Base-by-base conservation (phyloP, 371 early-diverging fungal species). In the Smittium culicis region DNA sequence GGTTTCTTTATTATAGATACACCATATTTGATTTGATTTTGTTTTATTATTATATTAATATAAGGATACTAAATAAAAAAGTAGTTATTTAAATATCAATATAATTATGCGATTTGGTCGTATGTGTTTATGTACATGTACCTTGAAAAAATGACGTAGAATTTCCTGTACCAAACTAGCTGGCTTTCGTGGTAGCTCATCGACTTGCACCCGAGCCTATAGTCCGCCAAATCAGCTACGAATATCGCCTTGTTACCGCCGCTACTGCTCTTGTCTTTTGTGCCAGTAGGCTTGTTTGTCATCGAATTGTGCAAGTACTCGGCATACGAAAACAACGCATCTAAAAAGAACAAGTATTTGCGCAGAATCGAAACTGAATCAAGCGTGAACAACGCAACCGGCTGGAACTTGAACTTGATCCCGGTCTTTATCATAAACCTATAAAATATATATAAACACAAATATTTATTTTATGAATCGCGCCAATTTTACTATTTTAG, bases 91-190 rank as follows among this genome's bases (percentile, higher is more conserved):
- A 8, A 30, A 3, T 59, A 59, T 59, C 11, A 59, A 8, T 11
- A 14, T 59, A 11, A 16, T 59, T 35, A 35, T 45, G 33, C 65
- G 74, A 65, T 71, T 74, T 29, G 70, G 1, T 68, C 58, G 61
- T 76, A 76, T 0, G 77, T 76, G 69, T 96, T 98, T 66, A 93
- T 80, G 68, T 83, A 79, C 96, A 96, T 96, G 79, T 93, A 99
- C 66, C 93, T 81, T n/a, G 95, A 93, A 71, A 93, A 91, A 17
- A 88, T 72, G 57, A 97, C 81, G 77, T 94, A 98, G 29, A 98
- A 73, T 77, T 88, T 86, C 33, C 99, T 80, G 80, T 94, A 99
- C 98, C 98, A 98, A 20, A 92, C 88, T 71, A 97, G 73, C 79
- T 99, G 98, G 60, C 83, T 85, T 62, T 72, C 75, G 72, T 98